Conservation (phyloP, 2,329 filamentous ascomycete species). For the Nigrospora osmanthi region DNA sequence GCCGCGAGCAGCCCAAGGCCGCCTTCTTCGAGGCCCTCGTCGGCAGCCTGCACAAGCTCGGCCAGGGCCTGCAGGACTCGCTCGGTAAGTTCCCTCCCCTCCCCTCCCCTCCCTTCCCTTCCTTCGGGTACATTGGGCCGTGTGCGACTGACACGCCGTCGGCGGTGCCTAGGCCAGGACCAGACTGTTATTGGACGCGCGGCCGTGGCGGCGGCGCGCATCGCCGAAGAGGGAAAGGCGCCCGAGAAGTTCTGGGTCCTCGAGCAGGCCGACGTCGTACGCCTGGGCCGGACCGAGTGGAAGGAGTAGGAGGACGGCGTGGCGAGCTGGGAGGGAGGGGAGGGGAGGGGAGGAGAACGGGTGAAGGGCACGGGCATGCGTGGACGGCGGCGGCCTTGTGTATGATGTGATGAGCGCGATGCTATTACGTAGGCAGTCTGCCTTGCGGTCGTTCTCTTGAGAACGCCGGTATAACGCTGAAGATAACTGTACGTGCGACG, state of each 20-base stretch:
- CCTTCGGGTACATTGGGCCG: no score
- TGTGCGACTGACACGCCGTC: no score
- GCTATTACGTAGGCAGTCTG: no score
- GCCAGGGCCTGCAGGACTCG: conserved; percentile 49
- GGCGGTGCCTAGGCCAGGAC: conserved; percentile 47
- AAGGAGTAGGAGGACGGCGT: conserved; percentile 10
- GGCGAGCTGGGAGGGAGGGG: neutral
- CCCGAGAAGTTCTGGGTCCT: conserved; percentile 54
- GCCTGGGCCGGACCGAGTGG: conserved; percentile 55
- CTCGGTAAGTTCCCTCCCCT: conserved; percentile 30
- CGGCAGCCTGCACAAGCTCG: conserved; percentile 44
- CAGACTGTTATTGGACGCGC: conserved; percentile 63
- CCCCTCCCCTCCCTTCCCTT: no score
- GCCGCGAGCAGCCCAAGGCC: conserved; percentile 56
- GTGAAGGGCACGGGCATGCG: neutral
- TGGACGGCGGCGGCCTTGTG: no score
- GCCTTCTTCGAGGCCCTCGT: conserved; percentile 47
- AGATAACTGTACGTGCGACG: no score
- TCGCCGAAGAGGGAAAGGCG: conserved; percentile 53
- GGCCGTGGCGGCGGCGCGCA: conserved; percentile 50
- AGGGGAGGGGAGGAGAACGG: no score
- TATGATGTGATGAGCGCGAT: no score
- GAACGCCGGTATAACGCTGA: no score
- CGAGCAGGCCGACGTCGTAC: conserved; percentile 54
- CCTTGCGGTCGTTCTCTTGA: no score